Evolutionary conservation across 169 alveolate species (phyloP).

Genomic region (Eimeria brunetti): DNA sequence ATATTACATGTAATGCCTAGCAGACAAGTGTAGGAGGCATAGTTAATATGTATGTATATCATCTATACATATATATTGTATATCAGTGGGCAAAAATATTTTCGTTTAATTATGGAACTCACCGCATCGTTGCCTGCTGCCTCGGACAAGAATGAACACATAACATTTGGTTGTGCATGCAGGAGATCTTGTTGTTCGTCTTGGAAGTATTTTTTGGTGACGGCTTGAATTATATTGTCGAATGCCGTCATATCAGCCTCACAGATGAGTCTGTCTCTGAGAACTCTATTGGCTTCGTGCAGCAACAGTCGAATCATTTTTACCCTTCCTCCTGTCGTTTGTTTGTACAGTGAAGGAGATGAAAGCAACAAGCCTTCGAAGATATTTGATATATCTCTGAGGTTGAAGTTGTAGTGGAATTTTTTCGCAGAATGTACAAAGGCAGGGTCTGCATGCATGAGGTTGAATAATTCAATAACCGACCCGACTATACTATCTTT

Average conservation of each 20-base stretch:
- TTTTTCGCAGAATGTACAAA: slow-evolving; percentile 95
- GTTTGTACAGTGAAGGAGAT: slow-evolving; percentile 90
- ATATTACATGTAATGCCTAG: no score
- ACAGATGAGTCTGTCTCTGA: slow-evolving; percentile 94
- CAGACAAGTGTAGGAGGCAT: no score
- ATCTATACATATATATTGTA: no score
- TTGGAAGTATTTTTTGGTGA: slow-evolving; percentile 86
- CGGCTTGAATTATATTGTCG: slow-evolving; percentile 88
- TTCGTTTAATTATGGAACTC: background rate
- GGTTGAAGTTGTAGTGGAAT: slow-evolving; percentile 98
- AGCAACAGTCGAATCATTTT: slow-evolving; percentile 95
- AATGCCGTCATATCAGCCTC: slow-evolving; percentile 90
- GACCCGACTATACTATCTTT: slow-evolving; percentile 91
- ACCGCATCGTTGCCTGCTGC: slow-evolving; percentile 92
- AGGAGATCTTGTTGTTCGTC: slow-evolving; percentile 86
- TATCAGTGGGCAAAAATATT: no score
- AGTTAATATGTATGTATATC: no score
- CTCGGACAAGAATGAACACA: slow-evolving; percentile 93
- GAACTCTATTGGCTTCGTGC: slow-evolving; percentile 96
- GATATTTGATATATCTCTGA: slow-evolving; percentile 94
- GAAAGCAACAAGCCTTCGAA: slow-evolving; percentile 94
- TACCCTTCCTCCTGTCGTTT: slow-evolving; percentile 87
- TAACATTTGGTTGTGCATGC: slow-evolving; percentile 88
- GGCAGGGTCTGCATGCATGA: slow-evolving; percentile 76
- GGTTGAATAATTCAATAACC: slow-evolving; percentile 89